Conservation (phyloP, 2,329 filamentous ascomycete genomes). For the Phyllosticta citriasiana region DNA sequence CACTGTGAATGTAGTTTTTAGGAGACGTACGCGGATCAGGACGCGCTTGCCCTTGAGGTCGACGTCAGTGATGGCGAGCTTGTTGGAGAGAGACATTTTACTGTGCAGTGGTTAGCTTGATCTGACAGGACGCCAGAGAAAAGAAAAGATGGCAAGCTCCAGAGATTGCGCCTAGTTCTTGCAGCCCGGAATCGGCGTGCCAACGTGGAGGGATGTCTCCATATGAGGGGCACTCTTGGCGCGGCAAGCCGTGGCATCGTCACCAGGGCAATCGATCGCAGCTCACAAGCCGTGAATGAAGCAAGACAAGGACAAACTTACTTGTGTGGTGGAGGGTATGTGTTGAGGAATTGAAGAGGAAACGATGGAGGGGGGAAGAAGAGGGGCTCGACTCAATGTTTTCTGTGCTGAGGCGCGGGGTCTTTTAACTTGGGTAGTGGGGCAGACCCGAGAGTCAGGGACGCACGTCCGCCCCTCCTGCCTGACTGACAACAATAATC, state of each 20-base stretch:
- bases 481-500: not conserved
- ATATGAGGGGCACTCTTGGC: constrained; percentile 1
- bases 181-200: not conserved
- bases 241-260: not conserved
- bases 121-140: not conserved
- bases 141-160: not conserved
- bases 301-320: not conserved
- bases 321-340: not conserved
- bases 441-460: not conserved
- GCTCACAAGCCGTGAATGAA: not conserved
- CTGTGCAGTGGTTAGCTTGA: not conserved
- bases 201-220: not conserved
- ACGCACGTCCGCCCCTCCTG: constrained; percentile 1
- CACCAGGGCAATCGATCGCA: not conserved
- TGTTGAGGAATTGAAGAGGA: constrained; percentile 1
- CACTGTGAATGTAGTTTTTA: not conserved
- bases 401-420: constrained; percentile 6
- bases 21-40: constrained; percentile 73
- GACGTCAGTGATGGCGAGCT: constrained; percentile 92
- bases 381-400: constrained; percentile 7
- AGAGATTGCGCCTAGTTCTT: not conserved
- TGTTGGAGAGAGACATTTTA: constrained; percentile 92
- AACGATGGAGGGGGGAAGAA: not conserved
- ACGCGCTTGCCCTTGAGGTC: constrained; percentile 98
- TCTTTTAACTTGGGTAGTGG: constrained; percentile 8